phyloP scores from a whole-genome alignment of 495 filamentous ascomycete species.

The Aspergillus saccharolyticus region DNA sequence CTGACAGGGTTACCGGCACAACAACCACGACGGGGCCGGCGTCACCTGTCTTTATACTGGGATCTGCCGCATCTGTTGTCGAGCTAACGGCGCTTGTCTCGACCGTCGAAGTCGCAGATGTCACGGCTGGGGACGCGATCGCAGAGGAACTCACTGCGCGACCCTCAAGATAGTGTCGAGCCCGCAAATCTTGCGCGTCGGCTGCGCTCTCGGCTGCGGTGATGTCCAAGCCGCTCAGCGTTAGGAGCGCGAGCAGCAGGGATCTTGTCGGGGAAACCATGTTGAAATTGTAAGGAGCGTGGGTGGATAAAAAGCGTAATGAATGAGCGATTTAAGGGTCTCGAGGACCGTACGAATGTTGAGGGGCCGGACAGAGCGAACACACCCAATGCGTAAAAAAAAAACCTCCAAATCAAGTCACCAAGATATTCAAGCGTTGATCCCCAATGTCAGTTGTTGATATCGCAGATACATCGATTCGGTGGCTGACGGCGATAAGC shows the following conservation, averaged over 20 bases:
- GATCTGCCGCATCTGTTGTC: not conserved
- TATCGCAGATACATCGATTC: constrained; percentile 9
- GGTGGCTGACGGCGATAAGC: constrained; percentile 13
- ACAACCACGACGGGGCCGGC: constrained; percentile 19
- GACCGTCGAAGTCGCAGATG: not conserved
- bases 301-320: constrained; percentile 17
- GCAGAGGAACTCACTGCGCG: constrained; percentile 34
- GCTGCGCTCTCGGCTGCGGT: constrained; percentile 31
- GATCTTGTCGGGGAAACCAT: constrained; percentile 31
- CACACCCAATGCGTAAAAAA: constrained; percentile 15
- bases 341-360: constrained; percentile 9
- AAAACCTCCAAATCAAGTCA: constrained; percentile 5
- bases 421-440: constrained; percentile 10
- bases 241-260: constrained; percentile 29
- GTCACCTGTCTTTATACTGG: constrained; percentile 13
- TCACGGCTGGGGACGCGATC: not conserved
- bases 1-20: constrained; percentile 23
- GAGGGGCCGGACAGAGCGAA: constrained; percentile 25
- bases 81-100: not conserved
- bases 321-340: constrained; percentile 13
- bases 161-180: constrained; percentile 44
- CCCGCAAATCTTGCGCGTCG: constrained; percentile 31
- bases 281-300: constrained; percentile 18
- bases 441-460: constrained; percentile 8
- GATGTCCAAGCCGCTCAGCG: constrained; percentile 34